phyloP scores from a whole-genome alignment of 2,329 filamentous ascomycete species.

The Colletotrichum sp. region DNA sequence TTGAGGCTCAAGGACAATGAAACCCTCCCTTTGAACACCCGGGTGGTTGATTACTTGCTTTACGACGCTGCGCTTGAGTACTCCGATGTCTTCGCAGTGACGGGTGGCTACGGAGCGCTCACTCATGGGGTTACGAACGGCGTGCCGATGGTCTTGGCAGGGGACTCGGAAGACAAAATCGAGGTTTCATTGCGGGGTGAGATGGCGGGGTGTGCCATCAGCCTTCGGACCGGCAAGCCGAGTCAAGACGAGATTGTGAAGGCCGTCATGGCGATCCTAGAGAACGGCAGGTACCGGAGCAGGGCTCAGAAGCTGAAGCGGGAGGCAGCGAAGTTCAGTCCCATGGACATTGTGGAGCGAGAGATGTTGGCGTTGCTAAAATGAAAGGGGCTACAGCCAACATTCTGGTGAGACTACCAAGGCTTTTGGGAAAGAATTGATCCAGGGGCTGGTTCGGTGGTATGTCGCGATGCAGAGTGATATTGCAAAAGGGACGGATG shows the following conservation, averaged over 20 bases:
- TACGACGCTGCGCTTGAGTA: slow-evolving; percentile 51
- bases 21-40: slow-evolving; percentile 37
- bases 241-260: slow-evolving; percentile 27
- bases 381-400: background rate
- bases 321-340: background rate
- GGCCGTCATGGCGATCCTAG: slow-evolving; percentile 35
- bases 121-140: slow-evolving; percentile 48
- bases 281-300: slow-evolving; percentile 30
- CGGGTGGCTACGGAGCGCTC: slow-evolving; percentile 54
- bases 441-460: background rate
- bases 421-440: background rate
- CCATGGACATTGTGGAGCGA: background rate
- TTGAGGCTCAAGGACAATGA: background rate
- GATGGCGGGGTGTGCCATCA: slow-evolving; percentile 48
- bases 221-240: slow-evolving; percentile 41
- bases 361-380: background rate
- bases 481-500: background rate
- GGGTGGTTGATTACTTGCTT: slow-evolving; percentile 49
- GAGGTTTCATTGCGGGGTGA: slow-evolving; percentile 46
- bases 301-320: slow-evolving; percentile 28
- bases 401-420: background rate
- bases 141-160: slow-evolving; percentile 52
- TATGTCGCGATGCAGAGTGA: background rate
- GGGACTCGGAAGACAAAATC: slow-evolving; percentile 38
- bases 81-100: slow-evolving; percentile 50